Conservation (phyloP, 1,284 basidiomycete genomes). For the Pascua sp. region DNA sequence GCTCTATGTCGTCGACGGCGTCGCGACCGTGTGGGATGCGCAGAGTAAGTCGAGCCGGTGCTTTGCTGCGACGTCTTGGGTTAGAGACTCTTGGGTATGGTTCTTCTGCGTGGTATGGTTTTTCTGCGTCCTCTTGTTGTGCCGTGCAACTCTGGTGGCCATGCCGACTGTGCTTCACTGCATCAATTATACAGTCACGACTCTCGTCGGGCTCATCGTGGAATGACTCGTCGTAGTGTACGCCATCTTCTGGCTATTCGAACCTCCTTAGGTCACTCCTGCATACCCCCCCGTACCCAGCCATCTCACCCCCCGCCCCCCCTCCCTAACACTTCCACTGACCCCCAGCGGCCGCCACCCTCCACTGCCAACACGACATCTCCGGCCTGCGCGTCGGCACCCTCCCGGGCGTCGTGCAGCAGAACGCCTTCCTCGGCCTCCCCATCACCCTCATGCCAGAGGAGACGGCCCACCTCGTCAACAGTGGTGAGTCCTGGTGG, state of each 20-base stretch:
- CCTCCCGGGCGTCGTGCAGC: conserved; percentile 88
- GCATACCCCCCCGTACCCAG: background rate
- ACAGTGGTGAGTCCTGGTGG: conserved; percentile 59
- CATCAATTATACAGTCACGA: too few species aligned
- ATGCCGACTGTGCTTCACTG: too few species aligned
- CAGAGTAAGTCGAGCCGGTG: conserved; percentile 32
- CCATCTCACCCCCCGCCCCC: background rate
- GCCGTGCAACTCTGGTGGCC: too few species aligned
- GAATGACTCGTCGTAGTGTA: too few species aligned
- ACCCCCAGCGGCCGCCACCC: conserved; percentile 61
- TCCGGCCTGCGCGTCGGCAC: conserved; percentile 86
- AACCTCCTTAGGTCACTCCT: background rate
- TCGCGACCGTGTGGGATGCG: conserved; percentile 50
- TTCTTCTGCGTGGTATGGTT: too few species aligned
- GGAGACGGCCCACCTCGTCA: conserved; percentile 81
- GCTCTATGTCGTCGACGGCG: conserved; percentile 44
- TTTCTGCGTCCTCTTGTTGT: too few species aligned
- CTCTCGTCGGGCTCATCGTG: too few species aligned
- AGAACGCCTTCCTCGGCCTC: conserved; percentile 91
- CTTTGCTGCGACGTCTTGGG: too few species aligned
- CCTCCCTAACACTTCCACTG: background rate
- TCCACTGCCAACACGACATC: conserved; percentile 75
- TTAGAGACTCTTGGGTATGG: background rate
- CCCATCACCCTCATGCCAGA: conserved; percentile 86
- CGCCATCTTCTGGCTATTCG: too few species aligned